Percentiles rank a stretch among this genome's conserved stretches.
phyloP scores from a whole-genome alignment of 805 yeast species.

The Candida schatavii region DNA sequence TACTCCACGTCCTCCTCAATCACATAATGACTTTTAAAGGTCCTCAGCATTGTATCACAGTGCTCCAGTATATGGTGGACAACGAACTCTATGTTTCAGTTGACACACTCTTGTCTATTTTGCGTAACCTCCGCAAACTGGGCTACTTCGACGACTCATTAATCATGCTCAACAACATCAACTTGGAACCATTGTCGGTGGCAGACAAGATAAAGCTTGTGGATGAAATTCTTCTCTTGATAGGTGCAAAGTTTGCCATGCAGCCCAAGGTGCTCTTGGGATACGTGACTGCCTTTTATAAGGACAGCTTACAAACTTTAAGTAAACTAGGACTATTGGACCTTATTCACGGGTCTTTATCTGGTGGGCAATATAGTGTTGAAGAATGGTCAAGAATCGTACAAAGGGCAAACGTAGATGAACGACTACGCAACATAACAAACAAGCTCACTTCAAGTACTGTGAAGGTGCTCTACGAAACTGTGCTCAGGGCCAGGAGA shows the following conservation, averaged over 20 bases:
- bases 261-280: conserved; percentile 37
- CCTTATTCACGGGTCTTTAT: conserved; percentile 7
- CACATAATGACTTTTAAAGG: conserved; percentile 40
- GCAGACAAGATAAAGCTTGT: conserved; percentile 20
- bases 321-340: conserved; percentile 26
- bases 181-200: conserved; percentile 16
- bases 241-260: conserved; percentile 24
- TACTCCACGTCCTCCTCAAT: conserved; percentile 26
- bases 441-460: conserved; percentile 18
- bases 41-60: conserved; percentile 27
- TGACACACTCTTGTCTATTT: conserved; percentile 23
- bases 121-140: conserved; percentile 27
- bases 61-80: conserved; percentile 30
- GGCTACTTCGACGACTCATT: conserved; percentile 34
- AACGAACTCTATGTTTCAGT: conserved; percentile 24
- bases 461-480: conserved; percentile 24
- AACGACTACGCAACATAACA: not conserved
- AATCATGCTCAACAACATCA: conserved; percentile 28
- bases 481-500: conserved; percentile 9
- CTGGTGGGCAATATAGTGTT: conserved; percentile 13
- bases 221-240: conserved; percentile 30
- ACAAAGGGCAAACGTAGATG: conserved; percentile 32
- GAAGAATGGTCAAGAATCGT: conserved; percentile 9
- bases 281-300: conserved; percentile 30
- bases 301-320: conserved; percentile 17